Percentiles rank a stretch among this genome's conserved stretches.
phyloP scores from a whole-genome alignment of 2,329 filamentous ascomycete species.

The Fusarium chlamydosporum region DNA sequence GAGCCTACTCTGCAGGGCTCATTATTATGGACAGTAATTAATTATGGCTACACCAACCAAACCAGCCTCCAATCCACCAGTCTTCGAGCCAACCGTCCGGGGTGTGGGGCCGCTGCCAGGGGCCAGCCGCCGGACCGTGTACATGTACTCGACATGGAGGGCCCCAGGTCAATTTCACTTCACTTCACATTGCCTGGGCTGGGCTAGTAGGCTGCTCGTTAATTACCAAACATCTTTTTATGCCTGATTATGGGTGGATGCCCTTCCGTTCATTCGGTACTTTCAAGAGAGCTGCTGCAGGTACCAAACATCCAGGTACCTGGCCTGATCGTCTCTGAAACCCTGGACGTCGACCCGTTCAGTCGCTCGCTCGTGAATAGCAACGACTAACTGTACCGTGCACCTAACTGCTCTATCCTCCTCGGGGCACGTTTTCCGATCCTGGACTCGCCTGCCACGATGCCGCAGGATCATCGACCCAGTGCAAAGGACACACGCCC shows the following conservation, averaged over 20 bases:
- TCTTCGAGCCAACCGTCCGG: slow-evolving; percentile 47
- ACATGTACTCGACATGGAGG: slow-evolving; percentile 30
- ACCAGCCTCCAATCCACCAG: slow-evolving; percentile 38
- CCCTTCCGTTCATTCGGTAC: slow-evolving; percentile 45
- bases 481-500: slow-evolving; percentile 44
- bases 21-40: not conserved
- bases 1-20: not conserved
- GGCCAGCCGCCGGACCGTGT: slow-evolving; percentile 35
- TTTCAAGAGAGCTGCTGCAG: slow-evolving; percentile 36
- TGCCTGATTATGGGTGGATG: slow-evolving; percentile 41
- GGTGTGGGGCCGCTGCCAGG: slow-evolving; percentile 49
- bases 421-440: slow-evolving; percentile 35
- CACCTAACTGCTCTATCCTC: slow-evolving; percentile 17
- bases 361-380: slow-evolving; percentile 33
- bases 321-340: slow-evolving; percentile 30
- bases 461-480: slow-evolving; percentile 42
- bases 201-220: slow-evolving; percentile 18
- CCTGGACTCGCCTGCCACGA: slow-evolving; percentile 30
- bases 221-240: slow-evolving; percentile 36
- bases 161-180: slow-evolving; percentile 31
- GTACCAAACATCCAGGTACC: slow-evolving; percentile 42
- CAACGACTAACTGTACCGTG: slow-evolving; percentile 8
- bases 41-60: slow-evolving; percentile 7
- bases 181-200: slow-evolving; percentile 4
- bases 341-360: slow-evolving; percentile 32